A percentile compares a stretch with the other conserved stretches of the same genome.
Conservation (phyloP, 345 rosid genomes). For the Salix caprea region DNA sequence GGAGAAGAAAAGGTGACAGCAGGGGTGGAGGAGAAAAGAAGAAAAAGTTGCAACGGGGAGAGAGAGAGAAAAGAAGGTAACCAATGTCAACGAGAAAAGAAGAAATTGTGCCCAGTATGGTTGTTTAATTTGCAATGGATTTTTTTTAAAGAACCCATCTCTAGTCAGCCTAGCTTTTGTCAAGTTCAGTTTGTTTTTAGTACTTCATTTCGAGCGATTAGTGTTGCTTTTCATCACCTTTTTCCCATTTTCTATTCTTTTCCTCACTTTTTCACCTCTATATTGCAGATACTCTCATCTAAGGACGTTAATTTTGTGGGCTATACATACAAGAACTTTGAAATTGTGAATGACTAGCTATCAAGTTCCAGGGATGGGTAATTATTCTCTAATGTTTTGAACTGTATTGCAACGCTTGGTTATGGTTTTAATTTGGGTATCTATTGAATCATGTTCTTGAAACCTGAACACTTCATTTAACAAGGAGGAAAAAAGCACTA, state of each 20-base stretch:
- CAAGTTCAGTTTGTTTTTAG: not conserved
- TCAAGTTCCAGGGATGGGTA: conserved; percentile 82
- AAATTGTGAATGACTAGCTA: conserved; percentile 80
- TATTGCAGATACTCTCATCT: conserved; percentile 69
- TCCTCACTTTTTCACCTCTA: not conserved
- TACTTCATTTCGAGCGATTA: not conserved
- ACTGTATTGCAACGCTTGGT: not conserved
- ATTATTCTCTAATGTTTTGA: conserved; percentile 7
- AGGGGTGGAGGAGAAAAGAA: no score
- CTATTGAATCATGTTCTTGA: not conserved
- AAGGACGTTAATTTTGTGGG: conserved; percentile 81
- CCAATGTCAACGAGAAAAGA: no score
- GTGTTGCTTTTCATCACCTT: not conserved
- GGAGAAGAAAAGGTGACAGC: no score
- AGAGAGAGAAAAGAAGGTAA: no score
- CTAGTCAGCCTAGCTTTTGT: not conserved
- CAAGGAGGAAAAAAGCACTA: no score
- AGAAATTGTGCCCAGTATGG: no score
- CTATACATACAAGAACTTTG: conserved; percentile 78
- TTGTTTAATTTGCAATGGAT: not conserved
- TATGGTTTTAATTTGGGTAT: not conserved
- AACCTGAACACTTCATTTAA: not conserved
- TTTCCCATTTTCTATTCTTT: not conserved
- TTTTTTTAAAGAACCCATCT: not conserved
- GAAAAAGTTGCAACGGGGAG: no score